Evolutionary conservation across 768 basidiomycete species (phyloP).

Genomic region (Trametes cingulata): DNA sequence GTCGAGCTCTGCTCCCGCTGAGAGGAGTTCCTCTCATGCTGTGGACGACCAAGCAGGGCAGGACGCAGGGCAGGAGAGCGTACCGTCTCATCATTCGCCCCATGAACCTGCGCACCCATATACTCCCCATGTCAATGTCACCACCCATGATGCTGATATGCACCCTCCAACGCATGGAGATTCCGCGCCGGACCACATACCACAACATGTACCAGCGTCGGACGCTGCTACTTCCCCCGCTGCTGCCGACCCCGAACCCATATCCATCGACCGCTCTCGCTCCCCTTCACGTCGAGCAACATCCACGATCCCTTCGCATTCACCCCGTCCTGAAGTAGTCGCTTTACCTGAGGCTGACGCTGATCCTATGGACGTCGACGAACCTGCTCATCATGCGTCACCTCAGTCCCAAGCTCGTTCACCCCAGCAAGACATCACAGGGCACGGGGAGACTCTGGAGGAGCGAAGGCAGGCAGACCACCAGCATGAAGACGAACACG

Average conservation of each 20-base stretch:
- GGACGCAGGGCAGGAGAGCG: background rate
- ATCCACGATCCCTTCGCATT: too few species aligned
- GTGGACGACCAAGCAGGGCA: slow-evolving; percentile 19
- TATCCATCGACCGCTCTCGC: background rate
- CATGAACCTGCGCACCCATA: background rate
- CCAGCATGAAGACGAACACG: too few species aligned
- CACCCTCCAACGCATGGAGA: too few species aligned
- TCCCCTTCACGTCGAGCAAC: background rate
- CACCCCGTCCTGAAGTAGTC: too few species aligned
- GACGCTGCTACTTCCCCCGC: background rate
- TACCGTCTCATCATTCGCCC: background rate
- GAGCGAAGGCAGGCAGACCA: too few species aligned
- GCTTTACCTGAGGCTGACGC: background rate
- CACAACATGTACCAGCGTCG: too few species aligned
- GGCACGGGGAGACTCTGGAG: too few species aligned
- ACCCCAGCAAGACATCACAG: too few species aligned
- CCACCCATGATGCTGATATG: too few species aligned
- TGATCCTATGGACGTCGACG: slow-evolving; percentile 17
- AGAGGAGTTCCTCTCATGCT: background rate
- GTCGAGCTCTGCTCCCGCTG: background rate
- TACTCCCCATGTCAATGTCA: too few species aligned
- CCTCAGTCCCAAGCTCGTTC: too few species aligned
- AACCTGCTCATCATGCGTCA: background rate
- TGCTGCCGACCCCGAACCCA: background rate
- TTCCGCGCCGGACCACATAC: too few species aligned